Base-by-base conservation (phyloP, 257 asterid species). In the Salvia rosmarinus region DNA sequence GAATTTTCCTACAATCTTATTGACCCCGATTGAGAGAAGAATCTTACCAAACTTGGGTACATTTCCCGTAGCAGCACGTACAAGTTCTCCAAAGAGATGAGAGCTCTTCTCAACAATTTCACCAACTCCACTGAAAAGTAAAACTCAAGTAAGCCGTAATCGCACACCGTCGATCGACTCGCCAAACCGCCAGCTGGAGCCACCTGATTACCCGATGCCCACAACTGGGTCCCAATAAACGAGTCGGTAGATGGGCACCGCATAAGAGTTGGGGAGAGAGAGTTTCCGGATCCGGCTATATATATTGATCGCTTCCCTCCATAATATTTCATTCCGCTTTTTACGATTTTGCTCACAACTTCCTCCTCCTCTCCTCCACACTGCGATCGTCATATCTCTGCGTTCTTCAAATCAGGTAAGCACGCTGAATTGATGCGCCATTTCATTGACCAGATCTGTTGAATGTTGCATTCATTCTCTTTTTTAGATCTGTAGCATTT, bases 261-360 rank as follows among this genome's bases (percentile, higher is more conserved):
- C 37, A 44, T 32, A 19, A 8, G 23, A 58, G 50, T 37, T 37
- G 62, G 52, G 21, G 77, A 68, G 70, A 21, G 54, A 71, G 67
- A 61, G 77, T 67, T 58, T 20, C 25, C 71, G 77, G 79, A 69
- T 76, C 84, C 35, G 75, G 71, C 75, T 80, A 75, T 77, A 77
- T 62, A 80, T 11, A 14, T 49, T 46, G 70, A 55, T 21, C 35
- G 11, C 51, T 75, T 57, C 57, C 16, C 23, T 13, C 67, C 60
- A 11, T 7, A 6, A 68, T 56, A 0, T 12, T 50, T 68, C 80
- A 69, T 55, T 73, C 81, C 40, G 72, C 77, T 42, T 50, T 63
- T 10, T 30, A 14, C 9, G 28, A 35, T 59, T 64, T 25, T 20
- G 42, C 54, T 50, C 14, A 28, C 16, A 28, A 19, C 68, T 52